These are phyloP conservation scores for Trametes cubensis DNA, from an alignment of 768 basidiomycete genomes.

Conservation along the genomic window DNA sequence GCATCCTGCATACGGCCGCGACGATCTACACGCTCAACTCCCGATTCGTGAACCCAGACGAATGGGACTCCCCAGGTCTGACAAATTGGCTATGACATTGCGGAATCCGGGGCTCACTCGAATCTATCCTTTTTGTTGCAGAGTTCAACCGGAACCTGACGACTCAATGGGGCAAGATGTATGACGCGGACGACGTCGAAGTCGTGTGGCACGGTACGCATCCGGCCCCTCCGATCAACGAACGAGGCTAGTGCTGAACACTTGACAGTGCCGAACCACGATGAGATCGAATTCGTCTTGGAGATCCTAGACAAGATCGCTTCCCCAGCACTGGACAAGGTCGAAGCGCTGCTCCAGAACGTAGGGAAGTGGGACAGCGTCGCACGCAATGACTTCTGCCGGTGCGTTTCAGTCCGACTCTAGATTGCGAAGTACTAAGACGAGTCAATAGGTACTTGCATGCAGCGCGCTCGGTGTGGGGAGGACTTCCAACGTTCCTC, in stretches of 20 bases:
- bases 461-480: slow-evolving; percentile 74
- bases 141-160: slow-evolving; percentile 67
- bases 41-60: slow-evolving; percentile 79
- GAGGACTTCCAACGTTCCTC: slow-evolving; percentile 71
- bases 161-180: slow-evolving; percentile 78
- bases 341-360: slow-evolving; percentile 63
- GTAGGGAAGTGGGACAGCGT: slow-evolving; percentile 64
- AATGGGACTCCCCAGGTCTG: slow-evolving; percentile 79
- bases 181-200: slow-evolving; percentile 75
- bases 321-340: slow-evolving; percentile 62
- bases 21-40: slow-evolving; percentile 77
- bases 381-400: slow-evolving; percentile 82
- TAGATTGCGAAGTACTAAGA: background rate
- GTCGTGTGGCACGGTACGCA: slow-evolving; percentile 85
- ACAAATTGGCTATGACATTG: background rate
- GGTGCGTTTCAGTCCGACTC: slow-evolving; percentile 42
- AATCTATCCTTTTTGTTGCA: slow-evolving; percentile 32
- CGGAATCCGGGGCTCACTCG: slow-evolving; percentile 18
- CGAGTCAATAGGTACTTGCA: slow-evolving; percentile 57
- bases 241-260: slow-evolving; percentile 21
- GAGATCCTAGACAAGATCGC: slow-evolving; percentile 75
- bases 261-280: slow-evolving; percentile 54
- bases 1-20: slow-evolving; percentile 73
- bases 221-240: background rate
- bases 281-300: slow-evolving; percentile 79